phyloP scores from a whole-genome alignment of 495 filamentous ascomycete genomes.

The Penicillium waksmanii region DNA sequence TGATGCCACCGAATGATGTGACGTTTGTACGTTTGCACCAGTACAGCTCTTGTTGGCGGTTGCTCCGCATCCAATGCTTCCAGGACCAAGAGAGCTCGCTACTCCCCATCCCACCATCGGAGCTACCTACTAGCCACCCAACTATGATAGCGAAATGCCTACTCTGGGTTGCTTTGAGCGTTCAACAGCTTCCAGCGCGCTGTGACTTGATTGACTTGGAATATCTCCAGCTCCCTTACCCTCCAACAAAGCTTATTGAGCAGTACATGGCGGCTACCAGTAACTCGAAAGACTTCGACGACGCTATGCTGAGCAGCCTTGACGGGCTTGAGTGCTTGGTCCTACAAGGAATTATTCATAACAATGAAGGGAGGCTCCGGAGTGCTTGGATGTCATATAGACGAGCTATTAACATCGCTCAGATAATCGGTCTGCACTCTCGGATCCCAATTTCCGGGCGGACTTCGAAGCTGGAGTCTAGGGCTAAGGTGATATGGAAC shows the following conservation, averaged over 20 bases:
- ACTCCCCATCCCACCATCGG: slow-evolving; percentile 1
- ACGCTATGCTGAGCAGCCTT: slow-evolving; percentile 19
- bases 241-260: slow-evolving; percentile 10
- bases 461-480: background rate
- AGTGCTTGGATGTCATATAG: slow-evolving; percentile 28
- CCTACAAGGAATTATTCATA: slow-evolving; percentile 21
- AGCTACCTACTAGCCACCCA: slow-evolving; percentile 14
- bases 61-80: slow-evolving; percentile 16
- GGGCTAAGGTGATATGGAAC: slow-evolving; percentile 13
- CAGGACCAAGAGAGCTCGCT: slow-evolving; percentile 16
- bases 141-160: slow-evolving; percentile 11
- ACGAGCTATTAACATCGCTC: slow-evolving; percentile 20
- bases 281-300: slow-evolving; percentile 11
- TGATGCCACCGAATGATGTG: slow-evolving; percentile 11
- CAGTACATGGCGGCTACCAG: slow-evolving; percentile 9
- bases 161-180: slow-evolving; percentile 14
- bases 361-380: slow-evolving; percentile 25
- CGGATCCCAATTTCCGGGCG: background rate
- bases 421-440: slow-evolving; percentile 24
- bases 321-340: slow-evolving; percentile 28
- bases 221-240: slow-evolving; percentile 8
- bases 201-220: slow-evolving; percentile 1
- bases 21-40: background rate
- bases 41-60: slow-evolving; percentile 22
- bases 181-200: slow-evolving; percentile 19